Conservation (phyloP, 768 basidiomycete genomes). For the Serendipita sp. region DNA sequence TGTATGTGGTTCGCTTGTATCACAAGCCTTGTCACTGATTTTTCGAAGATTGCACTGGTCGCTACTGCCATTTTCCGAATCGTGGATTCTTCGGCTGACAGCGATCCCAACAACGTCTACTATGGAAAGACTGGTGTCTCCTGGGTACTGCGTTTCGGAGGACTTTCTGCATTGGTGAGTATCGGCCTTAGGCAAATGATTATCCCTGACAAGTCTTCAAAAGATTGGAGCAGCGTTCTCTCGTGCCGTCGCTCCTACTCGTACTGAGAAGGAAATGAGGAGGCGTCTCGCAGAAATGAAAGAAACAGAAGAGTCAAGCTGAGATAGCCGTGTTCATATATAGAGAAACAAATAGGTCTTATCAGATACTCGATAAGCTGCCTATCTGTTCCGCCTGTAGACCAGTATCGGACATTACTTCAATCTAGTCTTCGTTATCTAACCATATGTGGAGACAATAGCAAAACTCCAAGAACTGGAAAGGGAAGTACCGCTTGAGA, state of each 20-base stretch:
- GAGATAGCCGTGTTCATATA: no score
- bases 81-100: slow-evolving; percentile 44
- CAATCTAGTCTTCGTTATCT: no score
- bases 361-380: no score
- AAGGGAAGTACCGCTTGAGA: no score
- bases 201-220: neutral
- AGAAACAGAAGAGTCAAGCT: slow-evolving; percentile 34
- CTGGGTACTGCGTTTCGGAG: slow-evolving; percentile 89
- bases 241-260: slow-evolving; percentile 73
- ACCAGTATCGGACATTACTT: no score
- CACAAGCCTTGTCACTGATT: neutral
- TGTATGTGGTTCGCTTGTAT: no score
- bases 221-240: slow-evolving; percentile 58
- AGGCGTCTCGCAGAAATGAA: slow-evolving; percentile 67
- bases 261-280: slow-evolving; percentile 81
- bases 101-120: slow-evolving; percentile 32
- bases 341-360: no score
- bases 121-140: slow-evolving; percentile 79
- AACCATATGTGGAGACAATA: no score
- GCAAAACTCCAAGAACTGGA: no score
- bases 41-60: slow-evolving; percentile 60
- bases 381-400: no score
- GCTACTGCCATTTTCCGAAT: slow-evolving; percentile 72
- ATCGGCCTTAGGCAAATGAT: neutral
- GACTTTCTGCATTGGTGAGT: slow-evolving; percentile 56